Conservation (phyloP, 1,284 basidiomycete genomes). For the Microbotryomycetes sp. region DNA sequence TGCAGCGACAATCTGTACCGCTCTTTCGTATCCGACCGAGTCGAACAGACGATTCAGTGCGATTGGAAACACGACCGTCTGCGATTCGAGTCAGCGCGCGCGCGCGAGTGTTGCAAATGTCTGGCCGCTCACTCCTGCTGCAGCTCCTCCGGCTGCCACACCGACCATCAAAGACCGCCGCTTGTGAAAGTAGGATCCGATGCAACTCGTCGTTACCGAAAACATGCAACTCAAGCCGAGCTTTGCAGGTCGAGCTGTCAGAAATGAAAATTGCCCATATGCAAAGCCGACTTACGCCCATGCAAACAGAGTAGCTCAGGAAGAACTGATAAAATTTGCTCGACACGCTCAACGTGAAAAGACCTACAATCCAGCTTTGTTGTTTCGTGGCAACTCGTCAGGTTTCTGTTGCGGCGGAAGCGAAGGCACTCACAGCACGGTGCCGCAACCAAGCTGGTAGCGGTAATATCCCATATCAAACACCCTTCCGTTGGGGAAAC, state of each 20-base stretch:
- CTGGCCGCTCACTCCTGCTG: not conserved
- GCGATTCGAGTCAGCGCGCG: not conserved
- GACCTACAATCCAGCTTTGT: not conserved
- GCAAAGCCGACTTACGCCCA: not conserved
- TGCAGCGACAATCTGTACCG: not conserved
- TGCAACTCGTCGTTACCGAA: not conserved
- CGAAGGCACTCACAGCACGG: too few species aligned
- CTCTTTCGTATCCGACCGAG: not conserved
- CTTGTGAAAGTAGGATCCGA: conserved; percentile 10
- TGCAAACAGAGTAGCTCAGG: not conserved
- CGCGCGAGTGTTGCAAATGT: not conserved
- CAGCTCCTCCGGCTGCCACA: not conserved
- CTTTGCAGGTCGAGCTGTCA: not conserved
- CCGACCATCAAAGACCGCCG: conserved; percentile 13
- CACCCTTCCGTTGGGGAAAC: not conserved
- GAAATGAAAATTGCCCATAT: not conserved
- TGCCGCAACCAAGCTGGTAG: not conserved
- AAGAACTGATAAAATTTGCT: not conserved
- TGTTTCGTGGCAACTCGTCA: too few species aligned
- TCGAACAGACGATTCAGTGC: conserved; percentile 1
- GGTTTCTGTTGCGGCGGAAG: too few species aligned
- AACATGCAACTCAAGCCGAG: conserved; percentile 8
- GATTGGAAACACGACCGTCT: conserved; percentile 9
- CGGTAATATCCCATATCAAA: not conserved
- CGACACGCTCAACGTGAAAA: not conserved